Evolutionary conservation across 2,329 filamentous ascomycete genomes (phyloP).

Genomic region (Fusarium mundagurra): DNA sequence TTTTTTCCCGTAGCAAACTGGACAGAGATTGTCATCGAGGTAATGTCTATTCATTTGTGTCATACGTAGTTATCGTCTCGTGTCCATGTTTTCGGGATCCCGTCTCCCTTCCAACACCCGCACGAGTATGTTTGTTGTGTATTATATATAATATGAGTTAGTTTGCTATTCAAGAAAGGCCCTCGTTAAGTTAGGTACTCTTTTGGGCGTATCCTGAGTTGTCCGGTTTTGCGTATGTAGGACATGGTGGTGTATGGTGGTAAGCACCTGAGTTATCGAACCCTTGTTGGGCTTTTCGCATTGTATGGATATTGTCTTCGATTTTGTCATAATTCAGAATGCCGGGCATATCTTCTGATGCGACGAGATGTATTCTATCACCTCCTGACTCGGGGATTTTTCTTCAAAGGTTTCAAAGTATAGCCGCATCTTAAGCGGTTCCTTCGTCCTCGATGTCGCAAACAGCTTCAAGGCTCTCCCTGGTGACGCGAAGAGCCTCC

Average conservation of each 20-base stretch:
- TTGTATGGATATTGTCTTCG: not conserved
- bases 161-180: constrained; percentile 12
- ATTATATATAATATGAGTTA: constrained; percentile 3
- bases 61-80: constrained; percentile 20
- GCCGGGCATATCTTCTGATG: not conserved
- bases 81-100: constrained; percentile 33
- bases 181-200: not conserved
- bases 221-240: not conserved
- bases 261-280: not conserved
- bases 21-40: not conserved
- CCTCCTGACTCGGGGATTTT: not conserved
- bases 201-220: not conserved
- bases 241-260: not conserved
- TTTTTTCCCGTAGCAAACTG: not conserved
- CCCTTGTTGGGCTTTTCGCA: not conserved
- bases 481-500: constrained; percentile 68
- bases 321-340: not conserved
- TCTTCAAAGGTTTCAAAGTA: not conserved
- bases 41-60: constrained; percentile 32
- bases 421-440: not conserved
- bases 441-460: constrained; percentile 50
- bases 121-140: constrained; percentile 1
- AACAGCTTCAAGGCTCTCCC: constrained; percentile 66
- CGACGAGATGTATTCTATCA: not conserved
- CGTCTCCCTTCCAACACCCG: constrained; percentile 4